Conservation (phyloP, 495 filamentous ascomycete species). For the Aspergillus taichungensis region DNA sequence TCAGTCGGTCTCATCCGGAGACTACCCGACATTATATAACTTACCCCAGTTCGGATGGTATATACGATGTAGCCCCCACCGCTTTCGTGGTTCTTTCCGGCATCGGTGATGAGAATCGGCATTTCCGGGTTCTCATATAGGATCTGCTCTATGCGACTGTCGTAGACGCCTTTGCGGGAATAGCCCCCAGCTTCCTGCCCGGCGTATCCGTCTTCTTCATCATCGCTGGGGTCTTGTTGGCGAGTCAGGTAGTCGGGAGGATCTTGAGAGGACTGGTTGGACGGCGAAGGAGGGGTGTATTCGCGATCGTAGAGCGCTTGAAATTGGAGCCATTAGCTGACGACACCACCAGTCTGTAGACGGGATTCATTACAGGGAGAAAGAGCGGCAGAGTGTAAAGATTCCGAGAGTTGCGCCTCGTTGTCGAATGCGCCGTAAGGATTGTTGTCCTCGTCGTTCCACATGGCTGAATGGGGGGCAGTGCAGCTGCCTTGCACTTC, state of each 20-base stretch:
- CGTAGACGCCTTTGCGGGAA: constrained; percentile 72
- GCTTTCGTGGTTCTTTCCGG: constrained; percentile 87
- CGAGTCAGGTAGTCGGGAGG: constrained; percentile 52
- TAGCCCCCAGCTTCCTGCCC: constrained; percentile 32
- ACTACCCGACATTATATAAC: constrained; percentile 14
- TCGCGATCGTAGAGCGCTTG: constrained; percentile 36
- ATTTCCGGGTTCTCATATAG: constrained; percentile 90
- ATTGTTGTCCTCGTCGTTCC: constrained; percentile 93
- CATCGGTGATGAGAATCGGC: constrained; percentile 81
- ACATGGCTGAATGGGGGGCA: constrained; percentile 24
- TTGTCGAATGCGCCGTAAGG: constrained; percentile 87
- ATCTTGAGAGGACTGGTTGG: constrained; percentile 37
- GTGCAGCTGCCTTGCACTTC: constrained; percentile 9
- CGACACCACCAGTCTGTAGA: too few species aligned
- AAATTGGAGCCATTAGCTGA: constrained; percentile 5
- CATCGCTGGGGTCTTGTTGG: constrained; percentile 49
- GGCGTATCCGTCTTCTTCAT: constrained; percentile 43
- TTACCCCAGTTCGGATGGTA: constrained; percentile 88
- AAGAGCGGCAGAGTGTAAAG: constrained; percentile 55
- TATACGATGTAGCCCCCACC: constrained; percentile 93
- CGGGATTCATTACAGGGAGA: constrained; percentile 34
- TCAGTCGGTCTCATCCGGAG: constrained; percentile 2
- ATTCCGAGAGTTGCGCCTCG: constrained; percentile 67
- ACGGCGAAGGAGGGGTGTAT: constrained; percentile 40
- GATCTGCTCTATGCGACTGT: constrained; percentile 91